These are phyloP conservation scores for Pulveroboletus ravenelii DNA, from an alignment of 768 basidiomycete genomes.

Conservation along the genomic window DNA sequence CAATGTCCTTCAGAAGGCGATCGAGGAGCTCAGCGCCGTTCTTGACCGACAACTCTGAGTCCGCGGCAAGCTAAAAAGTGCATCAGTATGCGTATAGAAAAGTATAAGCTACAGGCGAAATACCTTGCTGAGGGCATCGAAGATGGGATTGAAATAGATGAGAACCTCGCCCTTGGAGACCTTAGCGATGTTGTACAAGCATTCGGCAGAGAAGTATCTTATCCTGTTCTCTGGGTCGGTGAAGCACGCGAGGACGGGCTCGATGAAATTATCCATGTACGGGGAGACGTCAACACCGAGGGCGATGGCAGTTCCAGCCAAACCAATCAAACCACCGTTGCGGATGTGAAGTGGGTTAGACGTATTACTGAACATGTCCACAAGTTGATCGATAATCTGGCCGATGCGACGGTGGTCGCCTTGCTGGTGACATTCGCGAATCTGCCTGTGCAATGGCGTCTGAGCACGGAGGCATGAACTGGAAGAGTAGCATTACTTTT, in stretches of 20 bases:
- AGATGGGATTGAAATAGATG: constrained; percentile 97
- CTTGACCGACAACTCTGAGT: constrained; percentile 94
- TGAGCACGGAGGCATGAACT: constrained; percentile 5
- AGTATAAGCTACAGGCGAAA: constrained; percentile 14
- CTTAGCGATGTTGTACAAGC: constrained; percentile 96
- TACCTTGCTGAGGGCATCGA: constrained; percentile 96
- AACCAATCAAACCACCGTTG: constrained; percentile 93
- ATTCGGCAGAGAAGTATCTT: constrained; percentile 96
- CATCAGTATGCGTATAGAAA: constrained; percentile 9
- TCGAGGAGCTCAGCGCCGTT: constrained; percentile 97
- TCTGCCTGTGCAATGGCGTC: constrained; percentile 48
- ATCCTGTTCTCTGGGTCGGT: constrained; percentile 92
- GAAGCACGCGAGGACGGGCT: constrained; percentile 86
- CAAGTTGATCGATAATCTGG: constrained; percentile 89
- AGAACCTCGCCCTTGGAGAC: constrained; percentile 96
- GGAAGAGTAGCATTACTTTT: constrained; percentile 57
- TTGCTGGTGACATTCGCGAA: constrained; percentile 80
- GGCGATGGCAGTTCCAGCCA: constrained; percentile 96
- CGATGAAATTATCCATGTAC: constrained; percentile 91
- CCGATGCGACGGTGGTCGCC: constrained; percentile 77
- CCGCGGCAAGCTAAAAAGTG: constrained; percentile 76
- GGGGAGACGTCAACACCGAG: constrained; percentile 89
- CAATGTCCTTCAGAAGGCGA: constrained; percentile 95
- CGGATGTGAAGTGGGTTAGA: constrained; percentile 83
- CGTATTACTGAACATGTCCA: constrained; percentile 85